Evolutionary conservation across 2,329 filamentous ascomycete species (phyloP), one percentile per base, ranked within the genome.

Genomic region (Amesomyces nigricolor): DNA sequence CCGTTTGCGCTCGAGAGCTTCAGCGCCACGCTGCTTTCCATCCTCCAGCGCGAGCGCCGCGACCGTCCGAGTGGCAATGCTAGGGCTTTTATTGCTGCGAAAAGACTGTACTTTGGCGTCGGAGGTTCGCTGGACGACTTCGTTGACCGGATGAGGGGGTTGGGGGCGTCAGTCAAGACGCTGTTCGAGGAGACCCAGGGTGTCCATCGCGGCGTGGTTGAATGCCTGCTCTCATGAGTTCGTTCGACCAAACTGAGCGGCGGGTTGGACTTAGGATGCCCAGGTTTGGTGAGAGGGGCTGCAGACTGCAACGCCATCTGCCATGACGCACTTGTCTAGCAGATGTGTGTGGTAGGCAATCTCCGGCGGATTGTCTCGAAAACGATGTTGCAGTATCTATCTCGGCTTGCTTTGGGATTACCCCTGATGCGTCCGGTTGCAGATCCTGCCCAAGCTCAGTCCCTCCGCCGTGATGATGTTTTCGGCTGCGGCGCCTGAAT

Each of bases 101-200:
- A 94, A 73, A 81, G 82, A 61, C 77, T 91, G 10, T 94, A 94
- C 70, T 94, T 94, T 70, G 89, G 89, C 2, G 89, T 94, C 5
- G 89, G 89, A 0, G 89, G 89, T 0, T 91, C 88, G 17, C 78
- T 94, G 19, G 86, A 90, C 67, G 88, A 88, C 61, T 89, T 94
- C 63, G 73, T 85, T 47, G 70, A 75, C 49, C 74, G 72, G 59
- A 78, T 82, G 42, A 72, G 72, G 53, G 71, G 67, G 0, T 74
- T 74, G 38, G 82, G 81, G 2, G 75, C 72, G 10, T 59, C 63
- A 2, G 76, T 86, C 37, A 69, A 74, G 40, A 73, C 75, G 47
- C 61, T 86, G 35, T 73, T 78, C 56, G 81, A 85, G 64, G 82
- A 86, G 65, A 73, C 74, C 0, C 78, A 82, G 46, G 83, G 83